Evolutionary conservation across 352 stramenopile genomes (phyloP).

Genomic region (Thraustochytrium sp.): DNA sequence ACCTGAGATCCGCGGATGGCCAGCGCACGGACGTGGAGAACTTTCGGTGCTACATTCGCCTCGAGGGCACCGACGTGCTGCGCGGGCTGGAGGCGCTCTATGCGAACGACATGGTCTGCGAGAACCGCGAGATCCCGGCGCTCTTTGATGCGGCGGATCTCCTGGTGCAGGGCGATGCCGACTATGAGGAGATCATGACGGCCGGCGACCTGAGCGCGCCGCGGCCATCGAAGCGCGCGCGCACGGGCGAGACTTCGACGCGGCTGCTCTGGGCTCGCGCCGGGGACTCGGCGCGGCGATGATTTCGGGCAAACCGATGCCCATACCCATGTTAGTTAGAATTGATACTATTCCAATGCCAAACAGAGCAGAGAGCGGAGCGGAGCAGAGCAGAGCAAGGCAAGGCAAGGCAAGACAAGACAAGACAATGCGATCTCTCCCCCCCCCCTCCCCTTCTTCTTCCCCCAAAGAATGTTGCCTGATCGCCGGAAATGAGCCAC

Average conservation of each 20-base stretch:
- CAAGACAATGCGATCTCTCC: no score
- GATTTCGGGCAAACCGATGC: not conserved
- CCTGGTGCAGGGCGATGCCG: not conserved
- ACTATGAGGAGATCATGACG: not conserved
- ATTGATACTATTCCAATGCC: no score
- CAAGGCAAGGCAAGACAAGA: no score
- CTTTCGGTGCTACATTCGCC: constrained; percentile 32
- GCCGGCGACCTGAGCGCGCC: not conserved
- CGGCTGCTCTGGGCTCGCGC: not conserved
- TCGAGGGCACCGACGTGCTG: constrained; percentile 15
- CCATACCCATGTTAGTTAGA: not conserved
- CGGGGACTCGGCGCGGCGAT: not conserved
- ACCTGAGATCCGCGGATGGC: not conserved
- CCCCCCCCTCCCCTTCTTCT: no score
- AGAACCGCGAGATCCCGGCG: not conserved
- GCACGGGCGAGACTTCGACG: not conserved
- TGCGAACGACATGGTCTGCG: not conserved
- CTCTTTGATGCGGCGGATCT: not conserved
- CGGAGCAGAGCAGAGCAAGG: no score
- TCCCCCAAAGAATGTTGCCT: no score
- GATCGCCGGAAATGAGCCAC: no score
- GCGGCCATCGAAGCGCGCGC: not conserved
- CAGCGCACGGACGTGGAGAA: not conserved
- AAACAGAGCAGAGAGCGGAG: no score
- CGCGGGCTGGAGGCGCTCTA: constrained; percentile 9